phyloP scores from a whole-genome alignment of 495 filamentous ascomycete genomes.

The Bombardia bombarda region DNA sequence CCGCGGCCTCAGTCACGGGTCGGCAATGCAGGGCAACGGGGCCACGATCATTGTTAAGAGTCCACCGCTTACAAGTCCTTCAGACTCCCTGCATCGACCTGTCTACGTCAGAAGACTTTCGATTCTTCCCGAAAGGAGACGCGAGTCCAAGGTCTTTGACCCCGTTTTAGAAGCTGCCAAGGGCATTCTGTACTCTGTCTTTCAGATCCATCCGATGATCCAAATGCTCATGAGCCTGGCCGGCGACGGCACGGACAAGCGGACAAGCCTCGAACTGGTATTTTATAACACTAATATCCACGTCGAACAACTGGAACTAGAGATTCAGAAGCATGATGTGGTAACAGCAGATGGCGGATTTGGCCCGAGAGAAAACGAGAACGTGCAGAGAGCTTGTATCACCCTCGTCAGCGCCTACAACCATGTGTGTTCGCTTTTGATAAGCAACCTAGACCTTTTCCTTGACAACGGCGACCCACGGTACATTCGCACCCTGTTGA shows the following conservation, averaged over 20 bases:
- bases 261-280: constrained; percentile 67
- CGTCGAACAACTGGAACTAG: constrained; percentile 65
- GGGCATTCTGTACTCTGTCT: constrained; percentile 79
- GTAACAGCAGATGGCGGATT: constrained; percentile 44
- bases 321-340: constrained; percentile 57
- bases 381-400: constrained; percentile 54
- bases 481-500: constrained; percentile 72
- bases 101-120: constrained; percentile 69
- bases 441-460: constrained; percentile 61
- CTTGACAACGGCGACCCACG: constrained; percentile 66
- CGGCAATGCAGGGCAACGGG: constrained; percentile 54
- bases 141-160: constrained; percentile 48
- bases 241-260: constrained; percentile 55
- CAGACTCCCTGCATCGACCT: constrained; percentile 43
- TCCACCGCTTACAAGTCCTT: constrained; percentile 50
- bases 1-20: constrained; percentile 73
- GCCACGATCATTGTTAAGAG: constrained; percentile 30
- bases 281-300: constrained; percentile 70
- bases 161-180: constrained; percentile 72
- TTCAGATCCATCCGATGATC: constrained; percentile 70
- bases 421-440: constrained; percentile 63
- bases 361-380: constrained; percentile 51
- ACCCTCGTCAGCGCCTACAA: constrained; percentile 71
- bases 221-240: constrained; percentile 64
- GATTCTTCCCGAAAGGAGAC: constrained; percentile 74